Base-by-base conservation (phyloP, 2,329 filamentous ascomycete genomes). In the Thyridium curvatum region DNA sequence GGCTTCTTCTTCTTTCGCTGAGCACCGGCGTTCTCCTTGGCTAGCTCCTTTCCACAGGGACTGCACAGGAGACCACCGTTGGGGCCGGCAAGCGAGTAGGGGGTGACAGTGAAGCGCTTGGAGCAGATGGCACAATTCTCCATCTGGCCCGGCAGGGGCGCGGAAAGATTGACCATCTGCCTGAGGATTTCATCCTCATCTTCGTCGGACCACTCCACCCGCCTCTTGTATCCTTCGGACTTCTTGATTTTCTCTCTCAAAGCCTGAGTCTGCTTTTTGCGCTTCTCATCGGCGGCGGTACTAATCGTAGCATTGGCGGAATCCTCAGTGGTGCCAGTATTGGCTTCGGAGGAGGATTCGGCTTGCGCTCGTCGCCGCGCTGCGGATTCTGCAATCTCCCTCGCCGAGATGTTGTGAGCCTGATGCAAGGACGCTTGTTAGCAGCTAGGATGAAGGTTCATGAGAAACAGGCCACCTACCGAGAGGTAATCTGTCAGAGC, bases 91-190 rank as follows among this genome's bases (percentile, higher is more conserved):
- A 88, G 84, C 45, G 84, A 89, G 64, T 96, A 96, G 1, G 87
- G 76, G 0, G 91, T 96, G 33, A 97, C 90, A 0, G 88, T 95
- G 55, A 97, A 97, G 30, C 89, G 81, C 58, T 93, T 94, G 32
- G 75, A 72, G 59, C 91, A 97, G 3, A 82, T 65, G 45, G 86
- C 88, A 56, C 91, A 97, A 48, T 95, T 90, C 46, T 86, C 88
- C 54, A 91, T 77, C 59, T 97, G 91, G 3, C 87, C 89, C 2
- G 88, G 86, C n/a, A 82, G 58, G 2, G 82, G 81, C 26, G 38
- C 67, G 30, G 64, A 61, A 12, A 62, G 51, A 18, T 72, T 50
- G 52, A 78, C 63, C 14, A 78, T 60, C 50, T 68, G 64, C 12
- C 60, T 58, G 3, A 68, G 69, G 34, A 76, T 59, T 13, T 72